Base-by-base conservation (phyloP, 495 filamentous ascomycete genomes). In the Penicillium paradoxum region DNA sequence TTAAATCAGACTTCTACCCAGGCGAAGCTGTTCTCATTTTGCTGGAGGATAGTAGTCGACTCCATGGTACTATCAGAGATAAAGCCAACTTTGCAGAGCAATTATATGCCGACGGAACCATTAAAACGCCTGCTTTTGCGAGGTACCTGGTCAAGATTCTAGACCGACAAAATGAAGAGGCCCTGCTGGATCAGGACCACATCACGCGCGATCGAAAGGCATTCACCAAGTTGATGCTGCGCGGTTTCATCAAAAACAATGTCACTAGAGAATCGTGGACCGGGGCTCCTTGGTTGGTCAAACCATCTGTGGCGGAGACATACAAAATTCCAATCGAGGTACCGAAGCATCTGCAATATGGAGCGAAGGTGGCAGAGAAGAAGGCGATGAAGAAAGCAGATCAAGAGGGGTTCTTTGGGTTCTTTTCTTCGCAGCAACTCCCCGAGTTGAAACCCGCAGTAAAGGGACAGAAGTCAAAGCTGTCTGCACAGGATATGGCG, bases 281-380 rank as follows among this genome's bases (percentile, higher is more conserved):
- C 38, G 91, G 92, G 4, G 93, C 93, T 0, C 95, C 95, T 9
- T 99, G 93, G 93, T 67, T 95, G 32, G 91, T 97, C 18, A 97
- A 96, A 70, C 79, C 86, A 17, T 81, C 87, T 43, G 82, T 96
- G 41, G 95, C 95, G 1, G 82, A 84, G 27, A 77, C 84, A 55
- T 95, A 91, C 59, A 87, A 87, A 52, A 95, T 99, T 57, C 82
- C 85, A 45, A 91, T 82, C 8, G 83, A 87, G 49, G 81, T 99
- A 30, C 95, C 93, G 4, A 81, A 85, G 17, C 86, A 93, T 58
- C 73, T 97, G 5, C 86, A 84, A 43, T 86, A 91, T 64, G 86
- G 90, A 44, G 84, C 76, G 53, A 91, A 89, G 67, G 77, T 87
- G 7, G 83, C 84, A 24, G 87, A 91, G 63, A 83, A 88, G 56